Conservation (phyloP, 331 rosid genomes). For the Pyrus hybrid region DNA sequence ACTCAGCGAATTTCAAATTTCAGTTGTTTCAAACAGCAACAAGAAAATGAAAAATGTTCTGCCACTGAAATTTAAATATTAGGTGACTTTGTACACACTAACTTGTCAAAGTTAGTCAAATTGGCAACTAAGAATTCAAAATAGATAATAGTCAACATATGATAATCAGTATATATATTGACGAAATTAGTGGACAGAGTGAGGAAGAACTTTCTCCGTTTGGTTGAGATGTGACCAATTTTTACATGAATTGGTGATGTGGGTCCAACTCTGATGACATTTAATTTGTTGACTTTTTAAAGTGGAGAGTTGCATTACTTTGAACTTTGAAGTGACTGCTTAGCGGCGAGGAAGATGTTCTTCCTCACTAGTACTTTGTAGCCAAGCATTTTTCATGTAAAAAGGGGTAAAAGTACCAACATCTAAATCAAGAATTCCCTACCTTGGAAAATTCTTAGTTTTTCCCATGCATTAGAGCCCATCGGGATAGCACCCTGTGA, state of each 20-base stretch:
- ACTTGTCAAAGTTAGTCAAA: neutral
- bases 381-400: neutral
- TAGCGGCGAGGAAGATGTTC: neutral
- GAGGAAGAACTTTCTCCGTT: neutral
- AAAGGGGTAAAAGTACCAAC: neutral
- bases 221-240: neutral
- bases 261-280: neutral
- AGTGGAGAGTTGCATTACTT: neutral
- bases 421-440: neutral
- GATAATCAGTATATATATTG: neutral
- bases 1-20: neutral
- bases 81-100: neutral
- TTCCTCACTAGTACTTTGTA: neutral
- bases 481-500: conserved; percentile 68
- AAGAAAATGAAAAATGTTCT: neutral
- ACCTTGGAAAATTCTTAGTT: conserved; percentile 68
- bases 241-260: neutral
- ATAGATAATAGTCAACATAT: neutral
- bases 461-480: conserved; percentile 91
- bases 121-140: neutral
- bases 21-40: neutral
- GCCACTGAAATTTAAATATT: neutral
- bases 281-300: neutral
- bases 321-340: neutral
- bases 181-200: neutral